phyloP scores from a whole-genome alignment of 1,139 yeast genomes.

The Magnusiomyces ingens region DNA sequence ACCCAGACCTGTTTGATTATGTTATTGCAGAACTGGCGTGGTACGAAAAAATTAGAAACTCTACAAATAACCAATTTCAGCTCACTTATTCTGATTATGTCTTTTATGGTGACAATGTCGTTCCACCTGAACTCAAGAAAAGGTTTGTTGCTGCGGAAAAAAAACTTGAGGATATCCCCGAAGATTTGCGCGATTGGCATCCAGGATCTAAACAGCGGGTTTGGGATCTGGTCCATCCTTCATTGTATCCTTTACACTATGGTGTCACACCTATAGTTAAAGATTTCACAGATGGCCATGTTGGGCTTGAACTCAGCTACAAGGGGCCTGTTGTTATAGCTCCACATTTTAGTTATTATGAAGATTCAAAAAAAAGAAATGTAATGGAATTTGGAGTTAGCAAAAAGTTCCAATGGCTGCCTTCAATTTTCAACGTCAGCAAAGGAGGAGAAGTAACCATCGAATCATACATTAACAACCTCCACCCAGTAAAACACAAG shows the following conservation, averaged over 20 bases:
- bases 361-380: no score
- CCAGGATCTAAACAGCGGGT: constrained; percentile 37
- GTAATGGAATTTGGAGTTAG: background rate
- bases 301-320: no score
- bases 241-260: constrained; percentile 38
- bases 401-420: constrained; percentile 13
- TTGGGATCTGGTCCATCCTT: constrained; percentile 41
- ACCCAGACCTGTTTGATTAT: constrained; percentile 12
- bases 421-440: constrained; percentile 11
- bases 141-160: constrained; percentile 10
- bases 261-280: constrained; percentile 35
- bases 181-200: constrained; percentile 34
- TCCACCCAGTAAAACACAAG: constrained; percentile 30
- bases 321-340: no score
- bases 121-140: constrained; percentile 17
- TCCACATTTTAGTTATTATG: background rate
- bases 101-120: constrained; percentile 15
- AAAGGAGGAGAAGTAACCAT: constrained; percentile 18
- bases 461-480: constrained; percentile 35
- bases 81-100: constrained; percentile 13
- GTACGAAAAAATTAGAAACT: constrained; percentile 11
- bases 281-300: no score
- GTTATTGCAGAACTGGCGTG: constrained; percentile 19
- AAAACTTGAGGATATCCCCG: constrained; percentile 50
- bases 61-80: constrained; percentile 13